Evolutionary conservation across 805 yeast species (phyloP).

Genomic region (Diddensiella santjacobensis): DNA sequence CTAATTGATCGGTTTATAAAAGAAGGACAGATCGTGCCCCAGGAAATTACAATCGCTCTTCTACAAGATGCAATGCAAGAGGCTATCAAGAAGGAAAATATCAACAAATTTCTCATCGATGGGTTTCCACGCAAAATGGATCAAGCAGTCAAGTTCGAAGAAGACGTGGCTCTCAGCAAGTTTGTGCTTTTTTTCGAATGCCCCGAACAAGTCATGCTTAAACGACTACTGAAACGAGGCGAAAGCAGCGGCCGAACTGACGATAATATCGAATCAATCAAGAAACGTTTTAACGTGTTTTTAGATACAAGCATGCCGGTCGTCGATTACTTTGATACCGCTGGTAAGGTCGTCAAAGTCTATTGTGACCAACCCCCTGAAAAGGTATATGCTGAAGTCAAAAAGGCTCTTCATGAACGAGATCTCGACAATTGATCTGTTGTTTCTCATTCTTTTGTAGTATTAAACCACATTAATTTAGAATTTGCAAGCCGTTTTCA

Average conservation of each 20-base stretch:
- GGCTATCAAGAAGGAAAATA: constrained; percentile 41
- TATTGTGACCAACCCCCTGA: constrained; percentile 80
- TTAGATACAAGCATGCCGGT: constrained; percentile 92
- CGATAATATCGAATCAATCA: constrained; percentile 87
- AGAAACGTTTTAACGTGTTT: constrained; percentile 83
- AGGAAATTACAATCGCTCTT: constrained; percentile 80
- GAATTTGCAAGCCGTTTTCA: too few relatives aligned
- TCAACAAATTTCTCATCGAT: constrained; percentile 72
- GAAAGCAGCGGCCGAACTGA: constrained; percentile 93
- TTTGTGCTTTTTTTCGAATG: constrained; percentile 48
- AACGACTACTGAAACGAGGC: constrained; percentile 83
- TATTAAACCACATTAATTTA: too few relatives aligned
- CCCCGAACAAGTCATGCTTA: constrained; percentile 77
- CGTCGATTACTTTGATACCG: constrained; percentile 70
- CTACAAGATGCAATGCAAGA: constrained; percentile 74
- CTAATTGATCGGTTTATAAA: constrained; percentile 78
- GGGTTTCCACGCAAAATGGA: constrained; percentile 99
- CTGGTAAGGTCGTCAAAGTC: constrained; percentile 71
- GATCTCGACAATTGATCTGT: constrained; percentile 8
- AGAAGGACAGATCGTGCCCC: constrained; percentile 92
- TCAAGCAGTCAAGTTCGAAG: constrained; percentile 92
- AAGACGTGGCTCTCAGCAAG: constrained; percentile 42
- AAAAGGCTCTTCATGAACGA: constrained; percentile 51
- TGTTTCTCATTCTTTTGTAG: background rate
- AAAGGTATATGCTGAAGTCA: constrained; percentile 65